A percentile compares a stretch with the other conserved stretches of the same genome.
These are phyloP conservation scores for Pinus albicaulis DNA, from an alignment of 75 land plant species.

Conservation along the genomic window DNA sequence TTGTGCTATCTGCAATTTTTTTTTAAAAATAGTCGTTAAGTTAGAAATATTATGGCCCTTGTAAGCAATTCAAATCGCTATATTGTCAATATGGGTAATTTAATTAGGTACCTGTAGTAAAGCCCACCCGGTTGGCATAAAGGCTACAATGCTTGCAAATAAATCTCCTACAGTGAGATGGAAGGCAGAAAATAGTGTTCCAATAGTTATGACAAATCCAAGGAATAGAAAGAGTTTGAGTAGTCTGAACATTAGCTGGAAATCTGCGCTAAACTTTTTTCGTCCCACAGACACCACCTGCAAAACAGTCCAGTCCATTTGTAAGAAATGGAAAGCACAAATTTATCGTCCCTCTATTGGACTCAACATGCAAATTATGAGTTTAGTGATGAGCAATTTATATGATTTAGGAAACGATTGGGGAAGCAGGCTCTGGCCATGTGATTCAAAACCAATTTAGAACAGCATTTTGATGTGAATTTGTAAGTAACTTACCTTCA, in stretches of 20 bases:
- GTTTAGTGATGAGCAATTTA: too few relatives aligned
- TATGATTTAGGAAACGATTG: too few relatives aligned
- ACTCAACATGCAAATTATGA: background rate
- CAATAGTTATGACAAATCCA: constrained; percentile 51
- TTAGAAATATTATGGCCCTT: background rate
- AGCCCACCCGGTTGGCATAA: constrained; percentile 98
- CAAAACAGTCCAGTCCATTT: background rate
- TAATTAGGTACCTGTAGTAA: constrained; percentile 63
- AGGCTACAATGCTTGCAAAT: constrained; percentile 91
- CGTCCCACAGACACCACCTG: constrained; percentile 94
- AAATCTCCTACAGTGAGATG: constrained; percentile 79
- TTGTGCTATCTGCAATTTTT: constrained; percentile 48
- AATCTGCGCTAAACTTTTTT: constrained; percentile 89
- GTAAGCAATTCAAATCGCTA: background rate
- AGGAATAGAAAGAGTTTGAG: constrained; percentile 75
- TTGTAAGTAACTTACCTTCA: constrained; percentile 58
- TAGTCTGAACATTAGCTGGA: constrained; percentile 93
- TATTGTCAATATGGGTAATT: background rate
- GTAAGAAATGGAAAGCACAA: background rate
- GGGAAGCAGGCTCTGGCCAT: too few relatives aligned
- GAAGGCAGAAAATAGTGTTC: constrained; percentile 40
- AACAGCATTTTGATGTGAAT: too few relatives aligned
- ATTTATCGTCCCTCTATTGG: background rate
- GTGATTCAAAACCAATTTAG: too few relatives aligned
- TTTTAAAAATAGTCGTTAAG: background rate